Conservation (phyloP, 1,284 basidiomycete genomes). For the Anthracocystis setariae region DNA sequence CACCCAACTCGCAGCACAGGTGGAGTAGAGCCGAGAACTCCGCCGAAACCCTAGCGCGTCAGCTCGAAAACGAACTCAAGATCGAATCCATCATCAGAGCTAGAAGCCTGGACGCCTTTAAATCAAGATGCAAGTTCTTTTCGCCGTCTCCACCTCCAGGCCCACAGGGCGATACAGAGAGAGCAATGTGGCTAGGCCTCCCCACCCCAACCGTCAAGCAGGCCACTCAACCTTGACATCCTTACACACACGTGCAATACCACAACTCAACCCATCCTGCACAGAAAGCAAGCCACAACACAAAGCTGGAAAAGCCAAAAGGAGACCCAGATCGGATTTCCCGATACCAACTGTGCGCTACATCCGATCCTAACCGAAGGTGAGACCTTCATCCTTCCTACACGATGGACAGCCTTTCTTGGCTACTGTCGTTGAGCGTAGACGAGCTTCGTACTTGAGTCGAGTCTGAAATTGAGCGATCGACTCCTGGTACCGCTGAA, state of each 20-base stretch:
- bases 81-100: conserved; percentile 59
- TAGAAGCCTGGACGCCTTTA: conserved; percentile 58
- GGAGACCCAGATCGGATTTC: no score
- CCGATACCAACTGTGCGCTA: no score
- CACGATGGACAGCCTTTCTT: conserved; percentile 43
- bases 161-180: conserved; percentile 42
- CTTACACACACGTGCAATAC: background rate
- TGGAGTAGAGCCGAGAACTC: conserved; percentile 34
- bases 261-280: background rate
- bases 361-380: no score
- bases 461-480: conserved; percentile 24
- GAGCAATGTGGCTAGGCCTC: conserved; percentile 48
- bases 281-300: background rate
- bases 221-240: background rate
- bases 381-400: conserved; percentile 25
- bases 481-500: conserved; percentile 21
- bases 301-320: background rate
- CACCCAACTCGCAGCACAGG: conserved; percentile 1
- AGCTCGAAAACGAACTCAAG: conserved; percentile 61
- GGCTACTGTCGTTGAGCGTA: conserved; percentile 25
- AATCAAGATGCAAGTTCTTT: conserved; percentile 58
- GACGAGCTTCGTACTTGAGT: conserved; percentile 43
- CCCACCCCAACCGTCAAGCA: conserved; percentile 29
- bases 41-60: conserved; percentile 31
- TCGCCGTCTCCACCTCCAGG: conserved; percentile 18